Percentiles rank a stretch among this genome's conserved stretches.
Evolutionary conservation across 257 asterid species (phyloP).

Genomic region (Orobanche coerulescens): DNA sequence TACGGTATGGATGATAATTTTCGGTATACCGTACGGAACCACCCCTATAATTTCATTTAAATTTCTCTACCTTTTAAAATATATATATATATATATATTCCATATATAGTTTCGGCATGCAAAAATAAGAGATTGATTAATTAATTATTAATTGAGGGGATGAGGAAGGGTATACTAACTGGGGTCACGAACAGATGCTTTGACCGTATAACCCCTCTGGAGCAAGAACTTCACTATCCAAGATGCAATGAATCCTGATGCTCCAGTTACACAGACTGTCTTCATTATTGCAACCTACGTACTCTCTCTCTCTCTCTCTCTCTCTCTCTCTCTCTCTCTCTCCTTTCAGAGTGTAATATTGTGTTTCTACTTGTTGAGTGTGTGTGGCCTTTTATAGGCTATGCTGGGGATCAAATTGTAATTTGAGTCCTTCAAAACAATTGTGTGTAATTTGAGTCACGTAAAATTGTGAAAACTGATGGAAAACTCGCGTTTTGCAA

Average conservation of each 20-base stretch:
- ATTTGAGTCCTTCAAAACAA: not conserved
- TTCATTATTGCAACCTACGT: conserved; percentile 1
- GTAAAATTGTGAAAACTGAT: no score
- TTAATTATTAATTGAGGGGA: not conserved
- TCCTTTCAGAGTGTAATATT: not conserved
- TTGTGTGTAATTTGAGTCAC: no score
- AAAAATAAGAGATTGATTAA: not conserved
- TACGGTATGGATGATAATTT: no score
- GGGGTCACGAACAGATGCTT: conserved; percentile 30
- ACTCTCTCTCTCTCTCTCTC: no score
- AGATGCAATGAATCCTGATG: conserved; percentile 33
- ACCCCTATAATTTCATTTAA: no score
- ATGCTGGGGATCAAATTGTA: not conserved
- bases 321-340: not conserved
- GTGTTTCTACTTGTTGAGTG: not conserved
- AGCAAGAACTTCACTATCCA: conserved; percentile 34
- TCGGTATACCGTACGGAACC: no score
- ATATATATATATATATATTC: no score
- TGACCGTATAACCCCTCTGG: conserved; percentile 29
- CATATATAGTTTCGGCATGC: not conserved
- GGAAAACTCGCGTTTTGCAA: no score
- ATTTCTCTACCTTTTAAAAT: no score
- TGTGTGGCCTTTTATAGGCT: not conserved
- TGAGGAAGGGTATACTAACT: conserved; percentile 5
- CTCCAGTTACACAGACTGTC: conserved; percentile 34